Conservation (phyloP, 1,284 basidiomycete genomes). For the Ustilago loliicola region DNA sequence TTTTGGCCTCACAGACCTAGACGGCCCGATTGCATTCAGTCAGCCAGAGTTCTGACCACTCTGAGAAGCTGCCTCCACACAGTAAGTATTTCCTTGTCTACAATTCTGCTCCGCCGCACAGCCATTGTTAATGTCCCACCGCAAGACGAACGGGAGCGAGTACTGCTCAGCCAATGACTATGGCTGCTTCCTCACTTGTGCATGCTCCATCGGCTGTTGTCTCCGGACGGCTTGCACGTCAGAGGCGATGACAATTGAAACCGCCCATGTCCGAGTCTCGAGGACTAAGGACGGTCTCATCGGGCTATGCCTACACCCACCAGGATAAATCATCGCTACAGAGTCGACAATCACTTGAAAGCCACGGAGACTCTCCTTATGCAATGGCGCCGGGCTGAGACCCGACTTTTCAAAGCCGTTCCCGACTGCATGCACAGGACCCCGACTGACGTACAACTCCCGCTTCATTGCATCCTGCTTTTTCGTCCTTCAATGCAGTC, state of each 20-base stretch:
- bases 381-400: background rate
- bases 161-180: background rate
- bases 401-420: background rate
- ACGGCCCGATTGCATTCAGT: background rate
- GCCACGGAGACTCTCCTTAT: background rate
- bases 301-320: background rate
- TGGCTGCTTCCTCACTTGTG: background rate
- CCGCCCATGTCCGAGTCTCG: background rate
- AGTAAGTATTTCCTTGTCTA: background rate
- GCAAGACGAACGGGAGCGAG: background rate
- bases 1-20: background rate
- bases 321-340: background rate
- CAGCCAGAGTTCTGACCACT: background rate
- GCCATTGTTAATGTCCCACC: background rate
- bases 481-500: constrained; percentile 30
- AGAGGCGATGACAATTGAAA: background rate
- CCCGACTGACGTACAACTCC: constrained; percentile 25
- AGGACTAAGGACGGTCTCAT: background rate
- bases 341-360: background rate
- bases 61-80: background rate
- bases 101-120: background rate
- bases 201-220: background rate
- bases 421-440: constrained; percentile 18
- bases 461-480: constrained; percentile 14
- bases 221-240: background rate